Evolutionary conservation across 805 yeast genomes (phyloP).

Genomic region (Crinitomyces ghanaensis): DNA sequence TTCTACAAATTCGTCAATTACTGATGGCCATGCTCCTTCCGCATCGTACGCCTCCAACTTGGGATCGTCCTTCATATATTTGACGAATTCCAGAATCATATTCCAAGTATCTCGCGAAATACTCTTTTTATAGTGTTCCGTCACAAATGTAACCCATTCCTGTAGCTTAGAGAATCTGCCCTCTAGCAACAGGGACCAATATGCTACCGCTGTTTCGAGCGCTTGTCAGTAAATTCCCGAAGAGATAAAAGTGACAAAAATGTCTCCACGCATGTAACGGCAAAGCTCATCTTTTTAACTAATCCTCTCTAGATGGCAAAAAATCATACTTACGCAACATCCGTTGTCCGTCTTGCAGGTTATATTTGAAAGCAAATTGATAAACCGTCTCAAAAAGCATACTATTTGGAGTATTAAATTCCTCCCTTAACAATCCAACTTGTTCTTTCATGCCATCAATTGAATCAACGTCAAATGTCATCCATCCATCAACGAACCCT

Average conservation of each 20-base stretch:
- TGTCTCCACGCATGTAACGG: neutral
- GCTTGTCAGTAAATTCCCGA: constrained; percentile 18
- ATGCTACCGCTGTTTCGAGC: constrained; percentile 52
- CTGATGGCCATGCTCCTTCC: constrained; percentile 83
- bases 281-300: neutral
- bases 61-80: constrained; percentile 39
- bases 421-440: constrained; percentile 27
- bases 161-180: constrained; percentile 25
- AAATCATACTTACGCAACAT: constrained; percentile 27
- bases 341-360: constrained; percentile 49
- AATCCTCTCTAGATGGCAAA: neutral
- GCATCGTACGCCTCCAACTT: constrained; percentile 54
- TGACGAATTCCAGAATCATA: constrained; percentile 61
- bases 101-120: constrained; percentile 75
- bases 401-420: no score
- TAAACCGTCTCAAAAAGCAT: constrained; percentile 53
- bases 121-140: constrained; percentile 31
- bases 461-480: constrained; percentile 22
- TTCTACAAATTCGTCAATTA: constrained; percentile 76
- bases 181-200: constrained; percentile 63
- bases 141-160: constrained; percentile 48
- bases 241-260: neutral
- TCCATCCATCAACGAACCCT: constrained; percentile 52
- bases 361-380: constrained; percentile 56
- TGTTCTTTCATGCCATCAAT: constrained; percentile 38